Evolutionary conservation across 1,284 basidiomycete species (phyloP).

Genomic region (Lentinula novae-zelandiae): DNA sequence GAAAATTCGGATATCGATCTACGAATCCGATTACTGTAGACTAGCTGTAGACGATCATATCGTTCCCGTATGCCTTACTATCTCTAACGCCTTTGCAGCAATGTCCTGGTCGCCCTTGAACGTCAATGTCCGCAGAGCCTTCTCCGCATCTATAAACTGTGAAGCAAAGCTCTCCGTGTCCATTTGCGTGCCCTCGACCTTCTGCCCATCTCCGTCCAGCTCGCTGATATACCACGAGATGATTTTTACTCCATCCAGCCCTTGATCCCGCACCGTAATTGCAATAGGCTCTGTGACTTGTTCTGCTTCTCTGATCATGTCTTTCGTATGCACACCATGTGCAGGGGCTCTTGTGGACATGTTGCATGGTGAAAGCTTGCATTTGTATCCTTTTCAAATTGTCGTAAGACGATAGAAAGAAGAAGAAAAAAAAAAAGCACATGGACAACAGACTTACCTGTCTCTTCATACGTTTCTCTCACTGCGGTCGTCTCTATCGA

Average conservation of each 20-base stretch:
- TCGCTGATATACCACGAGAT: conserved; percentile 46
- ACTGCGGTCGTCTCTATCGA: conserved; percentile 42
- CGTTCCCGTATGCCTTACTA: conserved; percentile 18
- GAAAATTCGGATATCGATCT: too few relatives aligned
- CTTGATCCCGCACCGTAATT: conserved; percentile 28
- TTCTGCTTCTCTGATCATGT: conserved; percentile 20
- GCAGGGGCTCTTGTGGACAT: conserved; percentile 42
- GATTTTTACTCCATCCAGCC: conserved; percentile 31
- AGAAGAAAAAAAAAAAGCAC: neutral
- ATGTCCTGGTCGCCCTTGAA: conserved; percentile 34
- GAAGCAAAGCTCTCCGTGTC: conserved; percentile 36
- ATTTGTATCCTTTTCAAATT: conserved; percentile 37
- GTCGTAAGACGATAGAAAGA: neutral
- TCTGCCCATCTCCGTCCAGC: conserved; percentile 22
- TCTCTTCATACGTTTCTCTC: conserved; percentile 60
- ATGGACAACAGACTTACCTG: conserved; percentile 17
- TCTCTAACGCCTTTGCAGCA: conserved; percentile 20
- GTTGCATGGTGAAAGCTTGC: conserved; percentile 37
- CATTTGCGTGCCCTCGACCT: conserved; percentile 37
- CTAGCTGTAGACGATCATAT: neutral
- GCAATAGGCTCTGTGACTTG: conserved; percentile 31
- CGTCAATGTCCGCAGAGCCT: conserved; percentile 31
- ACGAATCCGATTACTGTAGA: too few relatives aligned
- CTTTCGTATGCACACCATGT: conserved; percentile 26
- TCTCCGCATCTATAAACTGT: conserved; percentile 33